Conservation (phyloP, 345 rosid species). For the Hibiscus mutabilis region DNA sequence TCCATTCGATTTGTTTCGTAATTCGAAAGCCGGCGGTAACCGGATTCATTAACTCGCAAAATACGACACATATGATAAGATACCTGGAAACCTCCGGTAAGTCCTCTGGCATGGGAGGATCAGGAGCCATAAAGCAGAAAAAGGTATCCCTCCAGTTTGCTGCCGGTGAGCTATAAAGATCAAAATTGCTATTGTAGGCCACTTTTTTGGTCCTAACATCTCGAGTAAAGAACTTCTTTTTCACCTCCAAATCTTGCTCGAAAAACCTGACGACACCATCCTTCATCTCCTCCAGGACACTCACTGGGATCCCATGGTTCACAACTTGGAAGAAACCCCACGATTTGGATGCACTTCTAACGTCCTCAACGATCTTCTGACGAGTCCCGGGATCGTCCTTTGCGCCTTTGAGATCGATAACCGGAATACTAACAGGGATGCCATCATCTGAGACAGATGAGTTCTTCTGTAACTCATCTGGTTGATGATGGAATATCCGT, state of each 20-base stretch:
- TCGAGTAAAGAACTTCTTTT: slow-evolving; percentile 18
- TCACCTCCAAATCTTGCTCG: slow-evolving; percentile 24
- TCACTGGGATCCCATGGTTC: slow-evolving; percentile 29
- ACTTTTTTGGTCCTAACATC: slow-evolving; percentile 15
- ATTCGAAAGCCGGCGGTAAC: too few species aligned
- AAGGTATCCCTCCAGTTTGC: too few species aligned
- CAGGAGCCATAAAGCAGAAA: too few species aligned
- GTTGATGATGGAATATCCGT: slow-evolving; percentile 18
- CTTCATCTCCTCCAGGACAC: slow-evolving; percentile 20
- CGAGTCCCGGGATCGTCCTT: not conserved
- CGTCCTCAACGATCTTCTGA: not conserved
- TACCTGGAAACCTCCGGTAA: too few species aligned
- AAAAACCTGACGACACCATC: slow-evolving; percentile 18
- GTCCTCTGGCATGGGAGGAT: too few species aligned
- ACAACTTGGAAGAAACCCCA: slow-evolving; percentile 30
- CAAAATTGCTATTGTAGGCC: slow-evolving; percentile 28
- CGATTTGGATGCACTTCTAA: slow-evolving; percentile 12
- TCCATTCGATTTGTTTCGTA: too few species aligned
- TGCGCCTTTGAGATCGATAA: slow-evolving; percentile 28
- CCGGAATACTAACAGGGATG: slow-evolving; percentile 22
- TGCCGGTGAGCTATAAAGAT: too few species aligned
- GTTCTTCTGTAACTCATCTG: not conserved
- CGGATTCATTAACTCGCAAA: too few species aligned
- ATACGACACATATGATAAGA: too few species aligned
- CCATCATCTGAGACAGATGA: not conserved